Evolutionary conservation across 495 filamentous ascomycete species (phyloP).

Genomic region (Saxophila tyrrhenica): DNA sequence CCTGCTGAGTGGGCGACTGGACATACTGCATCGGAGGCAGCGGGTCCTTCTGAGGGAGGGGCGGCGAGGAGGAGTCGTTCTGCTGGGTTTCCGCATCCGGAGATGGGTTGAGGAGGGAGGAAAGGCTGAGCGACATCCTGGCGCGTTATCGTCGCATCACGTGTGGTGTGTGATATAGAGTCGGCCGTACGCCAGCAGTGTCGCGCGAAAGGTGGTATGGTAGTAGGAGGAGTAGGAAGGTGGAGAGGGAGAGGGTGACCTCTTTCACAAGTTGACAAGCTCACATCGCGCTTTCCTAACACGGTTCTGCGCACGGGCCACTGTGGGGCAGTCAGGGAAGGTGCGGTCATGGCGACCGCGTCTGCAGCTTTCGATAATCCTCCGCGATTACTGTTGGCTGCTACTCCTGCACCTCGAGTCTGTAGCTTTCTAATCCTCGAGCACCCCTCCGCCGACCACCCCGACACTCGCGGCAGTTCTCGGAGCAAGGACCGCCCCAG

Average conservation of each 20-base stretch:
- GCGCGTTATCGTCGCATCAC: constrained; percentile 1
- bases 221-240: background rate
- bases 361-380: background rate
- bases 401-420: background rate
- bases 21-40: constrained; percentile 2
- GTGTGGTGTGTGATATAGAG: background rate
- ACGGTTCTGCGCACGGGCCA: background rate
- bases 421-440: background rate
- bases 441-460: no score
- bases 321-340: background rate
- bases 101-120: constrained; percentile 22
- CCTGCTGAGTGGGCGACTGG: constrained; percentile 11
- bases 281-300: background rate
- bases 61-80: background rate
- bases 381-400: background rate
- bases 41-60: constrained; percentile 2
- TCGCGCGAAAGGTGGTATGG: background rate
- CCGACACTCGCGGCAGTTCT: no score
- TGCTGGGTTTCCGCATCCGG: constrained; percentile 1
- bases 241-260: background rate
- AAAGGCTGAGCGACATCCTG: constrained; percentile 21
- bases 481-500: no score
- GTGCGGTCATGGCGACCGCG: background rate
- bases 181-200: no score
- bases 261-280: no score